Evolutionary conservation across 2,329 filamentous ascomycete species (phyloP), one percentile per base, ranked within the genome.

Genomic region (Penicillium crustosum): DNA sequence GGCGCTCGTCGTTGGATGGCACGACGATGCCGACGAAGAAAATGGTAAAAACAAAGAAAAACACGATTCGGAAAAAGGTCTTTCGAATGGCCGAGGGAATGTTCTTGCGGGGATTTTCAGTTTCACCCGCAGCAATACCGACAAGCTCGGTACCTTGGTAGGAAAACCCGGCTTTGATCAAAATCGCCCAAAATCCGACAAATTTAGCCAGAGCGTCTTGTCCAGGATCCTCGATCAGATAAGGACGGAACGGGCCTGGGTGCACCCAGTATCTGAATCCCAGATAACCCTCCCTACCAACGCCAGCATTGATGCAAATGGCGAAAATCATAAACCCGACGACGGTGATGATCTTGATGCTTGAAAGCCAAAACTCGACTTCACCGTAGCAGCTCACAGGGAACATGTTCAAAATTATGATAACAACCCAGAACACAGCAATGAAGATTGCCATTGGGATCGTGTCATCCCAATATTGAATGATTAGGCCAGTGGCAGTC

Each of bases 181-280:
- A 80, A 58, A 80, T 79, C 21, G 72, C 72, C 74, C 76, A 87
- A 62, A 85, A 85, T 10, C 83, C 84, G 9, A 90, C 78, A 68
- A 91, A 90, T 47, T 81, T 79, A 21, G 87, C 88, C 86, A 85
- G 10, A 83, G 81, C 19, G 81, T 90, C 49, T 92, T 85, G 79
- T 89, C 88, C 91, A 73, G 88, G 91, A 70, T 91, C 85, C 59
- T 92, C 89, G 55, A 92, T 88, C 49, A 91, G 77, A 10, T 88
- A 88, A 1, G 88, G 85, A 0, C 87, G 87, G 1, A 86, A 89
- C 38, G 54, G 54, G 2, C 54, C 54, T 1, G 54, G 54, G 15
- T 57, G 54, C 13, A 57, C 33, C 54, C 54, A 57, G 33, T 57
- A 57, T 21, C 54, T 57, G 21, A 57, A 57, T 6, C 54, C 54